Percentiles rank a stretch among this genome's conserved stretches.
Conservation (phyloP, 805 yeast genomes). For the Kluyveromyces siamensis region DNA sequence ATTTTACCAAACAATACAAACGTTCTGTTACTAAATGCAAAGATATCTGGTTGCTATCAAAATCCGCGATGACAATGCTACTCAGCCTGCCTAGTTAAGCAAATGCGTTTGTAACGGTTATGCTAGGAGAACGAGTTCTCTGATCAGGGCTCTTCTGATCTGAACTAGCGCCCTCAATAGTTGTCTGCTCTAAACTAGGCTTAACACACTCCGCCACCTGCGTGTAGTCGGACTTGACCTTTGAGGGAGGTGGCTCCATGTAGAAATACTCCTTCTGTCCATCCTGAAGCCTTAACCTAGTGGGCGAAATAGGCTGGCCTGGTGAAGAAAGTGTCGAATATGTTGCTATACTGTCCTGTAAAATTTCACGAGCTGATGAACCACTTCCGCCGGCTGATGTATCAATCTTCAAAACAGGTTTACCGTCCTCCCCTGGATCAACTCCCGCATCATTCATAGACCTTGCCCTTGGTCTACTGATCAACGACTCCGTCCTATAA, state of each 20-base stretch:
- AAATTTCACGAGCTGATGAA: not conserved
- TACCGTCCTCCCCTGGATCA: not conserved
- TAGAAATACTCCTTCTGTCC: conserved; percentile 20
- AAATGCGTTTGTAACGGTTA: conserved; percentile 1
- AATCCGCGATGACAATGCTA: too few relatives aligned
- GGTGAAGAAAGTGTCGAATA: conserved; percentile 23
- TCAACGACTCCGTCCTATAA: conserved; percentile 28
- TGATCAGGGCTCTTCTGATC: not conserved
- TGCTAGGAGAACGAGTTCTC: conserved; percentile 1
- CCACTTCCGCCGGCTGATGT: conserved; percentile 6
- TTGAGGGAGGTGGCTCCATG: conserved; percentile 24
- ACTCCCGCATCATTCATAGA: conserved; percentile 6
- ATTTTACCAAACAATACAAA: not conserved
- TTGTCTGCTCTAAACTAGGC: not conserved
- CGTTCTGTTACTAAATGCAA: too few relatives aligned
- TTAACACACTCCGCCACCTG: not conserved
- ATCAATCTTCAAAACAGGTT: conserved; percentile 21
- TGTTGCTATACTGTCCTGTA: not conserved
- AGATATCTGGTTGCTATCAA: too few relatives aligned
- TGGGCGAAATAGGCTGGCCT: conserved; percentile 22
- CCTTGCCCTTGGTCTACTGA: conserved; percentile 22
- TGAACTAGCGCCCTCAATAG: not conserved
- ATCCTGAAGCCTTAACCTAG: conserved; percentile 18
- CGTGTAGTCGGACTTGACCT: not conserved
- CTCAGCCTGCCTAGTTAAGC: not conserved